These are phyloP conservation scores for Cardamine chenopodiifolia DNA, from an alignment of 345 rosid species.

Conservation along the genomic window DNA sequence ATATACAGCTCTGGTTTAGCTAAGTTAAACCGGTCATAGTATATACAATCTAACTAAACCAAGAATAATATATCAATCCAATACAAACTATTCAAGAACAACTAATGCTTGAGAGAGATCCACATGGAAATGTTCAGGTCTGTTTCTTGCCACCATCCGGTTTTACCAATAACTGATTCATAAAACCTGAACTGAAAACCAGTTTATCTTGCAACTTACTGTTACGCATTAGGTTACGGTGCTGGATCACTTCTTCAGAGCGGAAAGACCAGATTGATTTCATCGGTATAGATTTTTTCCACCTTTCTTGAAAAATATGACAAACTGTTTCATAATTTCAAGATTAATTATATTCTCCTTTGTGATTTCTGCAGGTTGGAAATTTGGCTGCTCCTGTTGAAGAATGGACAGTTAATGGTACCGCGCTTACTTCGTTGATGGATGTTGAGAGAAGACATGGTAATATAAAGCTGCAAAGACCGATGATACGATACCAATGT, in stretches of 20 bases:
- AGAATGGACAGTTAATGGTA: conserved; percentile 93
- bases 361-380: conserved; percentile 63
- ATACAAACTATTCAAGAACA: conserved; percentile 86
- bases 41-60: no score
- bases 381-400: conserved; percentile 86
- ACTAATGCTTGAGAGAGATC: conserved; percentile 96
- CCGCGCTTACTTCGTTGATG: conserved; percentile 89
- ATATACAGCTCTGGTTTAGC: no score
- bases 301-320: conserved; percentile 8
- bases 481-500: neutral
- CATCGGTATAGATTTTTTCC: conserved; percentile 59
- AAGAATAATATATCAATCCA: no score
- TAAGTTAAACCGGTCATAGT: no score
- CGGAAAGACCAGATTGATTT: conserved; percentile 85
- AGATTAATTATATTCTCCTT: neutral
- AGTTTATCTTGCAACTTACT: conserved; percentile 56
- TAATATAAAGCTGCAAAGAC: conserved; percentile 15
- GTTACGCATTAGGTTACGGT: conserved; percentile 88
- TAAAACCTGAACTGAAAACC: neutral
- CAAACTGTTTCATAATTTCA: conserved; percentile 18
- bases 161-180: neutral
- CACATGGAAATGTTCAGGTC: conserved; percentile 99
- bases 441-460: conserved; percentile 99
- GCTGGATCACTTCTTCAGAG: conserved; percentile 90
- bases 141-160: neutral